A percentile compares a stretch with the other conserved stretches of the same genome.
Conservation (phyloP, 495 filamentous ascomycete species). For the Aspergillus ostianus region DNA sequence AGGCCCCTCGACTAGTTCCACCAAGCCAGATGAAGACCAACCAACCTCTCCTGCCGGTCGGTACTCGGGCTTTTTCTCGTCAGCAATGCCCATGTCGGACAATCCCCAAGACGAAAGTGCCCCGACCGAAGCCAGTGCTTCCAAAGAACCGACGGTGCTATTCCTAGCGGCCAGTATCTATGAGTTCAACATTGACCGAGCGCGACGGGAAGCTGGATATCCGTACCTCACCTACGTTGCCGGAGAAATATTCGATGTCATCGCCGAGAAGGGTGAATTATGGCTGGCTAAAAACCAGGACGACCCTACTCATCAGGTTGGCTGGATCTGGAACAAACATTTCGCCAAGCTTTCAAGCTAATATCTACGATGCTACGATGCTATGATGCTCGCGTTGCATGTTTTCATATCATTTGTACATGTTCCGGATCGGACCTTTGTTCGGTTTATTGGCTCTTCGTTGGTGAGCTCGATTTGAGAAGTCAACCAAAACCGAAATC, state of each 20-base stretch:
- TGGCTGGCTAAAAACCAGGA: conserved; percentile 98
- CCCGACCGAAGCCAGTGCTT: conserved; percentile 22
- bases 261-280: conserved; percentile 93
- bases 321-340: conserved; percentile 99
- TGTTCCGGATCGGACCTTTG: conserved; percentile 4
- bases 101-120: conserved; percentile 33
- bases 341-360: conserved; percentile 71
- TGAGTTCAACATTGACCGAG: conserved; percentile 92
- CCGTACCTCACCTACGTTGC: conserved; percentile 94
- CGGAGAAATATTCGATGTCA: conserved; percentile 88
- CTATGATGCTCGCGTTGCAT: conserved; percentile 2
- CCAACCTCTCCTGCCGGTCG: conserved; percentile 34
- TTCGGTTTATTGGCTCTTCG: neutral
- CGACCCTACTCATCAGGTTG: conserved; percentile 71
- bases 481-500: neutral
- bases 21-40: conserved; percentile 18
- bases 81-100: conserved; percentile 80
- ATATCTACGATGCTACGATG: conserved; percentile 2
- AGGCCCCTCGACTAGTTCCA: conserved; percentile 17
- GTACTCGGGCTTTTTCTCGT: conserved; percentile 75
- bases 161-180: conserved; percentile 94
- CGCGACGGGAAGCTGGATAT: conserved; percentile 90
- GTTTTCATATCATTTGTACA: conserved; percentile 10
- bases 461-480: neutral
- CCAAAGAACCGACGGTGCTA: conserved; percentile 53